Evolutionary conservation across 257 asterid species (phyloP).

Genomic region (Jasminum sambac): DNA sequence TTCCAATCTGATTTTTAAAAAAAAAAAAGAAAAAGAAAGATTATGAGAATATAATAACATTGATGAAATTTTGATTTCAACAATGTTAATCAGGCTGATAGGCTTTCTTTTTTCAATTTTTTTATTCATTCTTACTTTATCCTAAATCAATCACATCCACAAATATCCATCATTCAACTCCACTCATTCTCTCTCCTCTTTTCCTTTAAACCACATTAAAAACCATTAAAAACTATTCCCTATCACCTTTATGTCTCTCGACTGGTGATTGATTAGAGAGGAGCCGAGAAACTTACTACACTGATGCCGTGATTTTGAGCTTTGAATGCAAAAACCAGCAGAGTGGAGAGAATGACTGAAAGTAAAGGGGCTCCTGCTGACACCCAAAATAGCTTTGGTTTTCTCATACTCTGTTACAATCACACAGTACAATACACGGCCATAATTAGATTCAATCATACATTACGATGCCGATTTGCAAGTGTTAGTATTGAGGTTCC

Average conservation of each 20-base stretch:
- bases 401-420: conserved; percentile 61
- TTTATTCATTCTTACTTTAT: too few relatives aligned
- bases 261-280: neutral
- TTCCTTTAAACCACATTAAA: too few relatives aligned
- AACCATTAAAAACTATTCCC: too few relatives aligned
- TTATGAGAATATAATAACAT: neutral
- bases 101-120: too few relatives aligned
- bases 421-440: neutral
- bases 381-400: conserved; percentile 87
- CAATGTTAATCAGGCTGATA: too few relatives aligned
- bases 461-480: too few relatives aligned
- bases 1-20: conserved; percentile 60
- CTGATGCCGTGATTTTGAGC: conserved; percentile 83
- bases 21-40: neutral
- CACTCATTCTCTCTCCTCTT: too few relatives aligned
- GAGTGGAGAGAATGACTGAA: conserved; percentile 70
- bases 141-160: too few relatives aligned
- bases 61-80: neutral
- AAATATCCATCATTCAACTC: too few relatives aligned
- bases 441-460: neutral
- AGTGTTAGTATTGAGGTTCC: too few relatives aligned
- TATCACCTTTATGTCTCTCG: too few relatives aligned
- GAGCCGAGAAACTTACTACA: conserved; percentile 43
- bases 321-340: conserved; percentile 62
- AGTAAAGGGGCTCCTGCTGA: conserved; percentile 92